These are phyloP conservation scores for Massariosphaeria phaeospora DNA, from an alignment of 495 filamentous ascomycete genomes.

Conservation along the genomic window DNA sequence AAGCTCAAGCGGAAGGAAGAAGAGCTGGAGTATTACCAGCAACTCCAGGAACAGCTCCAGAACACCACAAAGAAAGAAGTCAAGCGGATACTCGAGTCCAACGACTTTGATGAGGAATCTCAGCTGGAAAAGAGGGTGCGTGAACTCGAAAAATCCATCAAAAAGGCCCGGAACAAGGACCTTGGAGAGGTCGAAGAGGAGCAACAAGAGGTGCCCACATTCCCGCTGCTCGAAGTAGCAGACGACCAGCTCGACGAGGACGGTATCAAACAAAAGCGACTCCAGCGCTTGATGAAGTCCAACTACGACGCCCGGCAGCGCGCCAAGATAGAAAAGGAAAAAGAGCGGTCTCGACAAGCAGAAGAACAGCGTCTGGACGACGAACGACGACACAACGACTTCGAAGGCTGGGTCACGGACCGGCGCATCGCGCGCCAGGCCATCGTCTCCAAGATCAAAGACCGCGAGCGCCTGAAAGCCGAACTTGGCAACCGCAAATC, in stretches of 20 bases:
- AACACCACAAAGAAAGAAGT: conserved; percentile 81
- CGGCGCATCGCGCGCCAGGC: conserved; percentile 64
- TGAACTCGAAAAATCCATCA: conserved; percentile 84
- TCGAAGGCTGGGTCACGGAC: conserved; percentile 81
- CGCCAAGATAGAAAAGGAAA: conserved; percentile 92
- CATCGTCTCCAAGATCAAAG: conserved; percentile 80
- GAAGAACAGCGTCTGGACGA: conserved; percentile 78
- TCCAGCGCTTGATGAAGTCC: conserved; percentile 86
- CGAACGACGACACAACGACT: conserved; percentile 74
- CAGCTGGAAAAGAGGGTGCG: conserved; percentile 73
- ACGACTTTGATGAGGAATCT: conserved; percentile 85
- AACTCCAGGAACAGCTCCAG: conserved; percentile 61
- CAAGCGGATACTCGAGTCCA: conserved; percentile 75
- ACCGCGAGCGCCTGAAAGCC: conserved; percentile 82
- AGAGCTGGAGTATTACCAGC: conserved; percentile 88
- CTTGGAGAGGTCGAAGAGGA: conserved; percentile 78
- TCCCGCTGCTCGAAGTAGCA: conserved; percentile 79
- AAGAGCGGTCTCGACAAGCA: conserved; percentile 73
- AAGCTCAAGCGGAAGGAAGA: conserved; percentile 93
- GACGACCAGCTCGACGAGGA: conserved; percentile 93
- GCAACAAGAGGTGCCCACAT: conserved; percentile 71
- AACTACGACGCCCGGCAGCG: conserved; percentile 87
- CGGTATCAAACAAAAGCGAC: conserved; percentile 78
- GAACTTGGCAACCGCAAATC: conserved; percentile 95
- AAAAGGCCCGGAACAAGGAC: conserved; percentile 84